A percentile compares a stretch with the other conserved stretches of the same genome.
Conservation (phyloP, 148 eudicot species). For the Amaranthus hypochondriacus region DNA sequence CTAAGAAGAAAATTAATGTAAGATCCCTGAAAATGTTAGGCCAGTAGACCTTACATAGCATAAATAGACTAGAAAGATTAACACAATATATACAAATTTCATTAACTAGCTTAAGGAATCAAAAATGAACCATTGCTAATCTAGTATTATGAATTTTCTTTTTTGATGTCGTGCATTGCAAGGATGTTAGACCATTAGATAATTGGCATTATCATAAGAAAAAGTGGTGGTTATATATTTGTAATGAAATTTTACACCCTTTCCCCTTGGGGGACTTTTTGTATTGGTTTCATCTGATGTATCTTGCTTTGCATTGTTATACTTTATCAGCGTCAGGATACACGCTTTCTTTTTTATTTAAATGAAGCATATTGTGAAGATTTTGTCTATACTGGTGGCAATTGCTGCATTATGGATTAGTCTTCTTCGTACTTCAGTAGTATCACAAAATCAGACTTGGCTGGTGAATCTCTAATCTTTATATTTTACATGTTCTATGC, state of each 20-base stretch:
- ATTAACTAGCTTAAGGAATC: too few relatives aligned
- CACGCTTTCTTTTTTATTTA: background rate
- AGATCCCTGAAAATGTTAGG: too few relatives aligned
- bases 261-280: background rate
- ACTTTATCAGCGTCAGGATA: constrained; percentile 2
- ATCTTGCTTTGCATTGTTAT: background rate
- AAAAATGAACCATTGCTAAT: too few relatives aligned
- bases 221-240: too few relatives aligned
- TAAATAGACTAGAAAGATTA: too few relatives aligned
- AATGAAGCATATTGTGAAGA: constrained; percentile 92
- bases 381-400: constrained; percentile 61
- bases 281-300: background rate
- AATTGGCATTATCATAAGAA: too few relatives aligned
- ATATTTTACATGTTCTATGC: background rate
- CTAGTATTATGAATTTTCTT: too few relatives aligned
- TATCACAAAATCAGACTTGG: constrained; percentile 71
- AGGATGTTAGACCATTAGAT: too few relatives aligned
- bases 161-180: too few relatives aligned
- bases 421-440: constrained; percentile 49
- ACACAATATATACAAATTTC: too few relatives aligned
- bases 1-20: too few relatives aligned
- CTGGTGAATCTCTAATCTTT: constrained; percentile 48
- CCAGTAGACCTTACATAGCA: too few relatives aligned
- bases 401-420: constrained; percentile 67
- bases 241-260: background rate